Evolutionary conservation across 768 basidiomycete species (phyloP), one percentile per base, ranked within the genome.

Genomic region (Pseudohyphozyma bogoriensis): DNA sequence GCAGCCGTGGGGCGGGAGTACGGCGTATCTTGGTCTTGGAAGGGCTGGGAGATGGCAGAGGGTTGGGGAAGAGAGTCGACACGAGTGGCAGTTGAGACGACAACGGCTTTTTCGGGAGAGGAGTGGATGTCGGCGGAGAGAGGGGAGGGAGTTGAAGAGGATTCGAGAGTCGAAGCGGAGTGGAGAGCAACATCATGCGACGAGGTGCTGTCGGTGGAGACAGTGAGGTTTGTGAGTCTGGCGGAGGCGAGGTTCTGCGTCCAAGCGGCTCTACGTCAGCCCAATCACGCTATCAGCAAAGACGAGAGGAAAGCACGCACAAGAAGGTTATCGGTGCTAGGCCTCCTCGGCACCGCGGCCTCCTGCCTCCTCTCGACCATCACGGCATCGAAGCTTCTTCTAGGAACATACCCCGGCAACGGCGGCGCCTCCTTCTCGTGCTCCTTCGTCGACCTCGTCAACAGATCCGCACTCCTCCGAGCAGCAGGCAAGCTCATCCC

Each of bases 251-350:
- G 57, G 20, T 12, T 49, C 64, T 65, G 59, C 24, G 16, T 16
- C 11, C 4, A 22, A 6, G 28, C 12, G n/a, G n/a, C n/a, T n/a
- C n/a, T n/a, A n/a, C 18, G 9, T 51, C 10, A 51, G 50, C 6
- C 16, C 18, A 2, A 3, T 1, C 13, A 16, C 22, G n/a, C 1
- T 1, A 16, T 2, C 4, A 0, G 1, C 11, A n/a, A 29, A 39
- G 26, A 22, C 22, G 16, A 39, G 7, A 39, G 12, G 9, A 26
- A n/a, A n/a, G n/a, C n/a, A 57, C 64, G 24, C 40, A 65, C 64
- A 6, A 66, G 55, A 1, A 66, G 55, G n/a, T 66, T 46, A 12
- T 66, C 65, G 18, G 60, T 66, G 26, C 65, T 66, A 11, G 60
- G 58, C 36, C 58, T 35, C n/a, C 65, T 37, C 20, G 61, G 29